Conservation (phyloP, 257 asterid species). For the Lithospermum erythrorhizon region DNA sequence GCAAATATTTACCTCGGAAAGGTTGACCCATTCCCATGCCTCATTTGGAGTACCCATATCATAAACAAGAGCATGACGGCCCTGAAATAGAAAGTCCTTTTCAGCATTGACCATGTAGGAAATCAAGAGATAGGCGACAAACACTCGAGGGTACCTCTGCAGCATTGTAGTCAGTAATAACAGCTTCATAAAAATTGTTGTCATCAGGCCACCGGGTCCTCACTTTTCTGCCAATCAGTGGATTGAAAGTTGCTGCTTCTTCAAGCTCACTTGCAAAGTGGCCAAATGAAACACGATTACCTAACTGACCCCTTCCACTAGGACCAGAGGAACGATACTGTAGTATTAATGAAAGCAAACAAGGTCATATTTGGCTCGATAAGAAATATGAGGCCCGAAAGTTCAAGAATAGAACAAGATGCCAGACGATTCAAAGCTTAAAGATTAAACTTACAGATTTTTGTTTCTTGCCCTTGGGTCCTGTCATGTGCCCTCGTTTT, state of each 20-base stretch:
- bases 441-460: conserved; percentile 45
- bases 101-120: conserved; percentile 14
- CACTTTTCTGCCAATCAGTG: conserved; percentile 75
- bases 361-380: conserved; percentile 41
- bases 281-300: conserved; percentile 48
- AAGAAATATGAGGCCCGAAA: conserved; percentile 8
- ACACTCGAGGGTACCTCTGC: conserved; percentile 36
- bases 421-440: conserved; percentile 1
- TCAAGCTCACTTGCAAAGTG: conserved; percentile 44
- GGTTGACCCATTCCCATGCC: conserved; percentile 69
- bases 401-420: conserved; percentile 10
- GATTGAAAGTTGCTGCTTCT: conserved; percentile 45
- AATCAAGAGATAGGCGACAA: conserved; percentile 8
- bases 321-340: conserved; percentile 59
- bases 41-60: conserved; percentile 44
- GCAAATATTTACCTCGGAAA: conserved; percentile 40
- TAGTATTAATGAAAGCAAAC: conserved; percentile 56
- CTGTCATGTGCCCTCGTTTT: conserved; percentile 51
- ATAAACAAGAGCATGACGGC: conserved; percentile 63
- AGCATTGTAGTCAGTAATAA: conserved; percentile 58
- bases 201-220: conserved; percentile 98
- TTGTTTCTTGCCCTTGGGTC: conserved; percentile 51
- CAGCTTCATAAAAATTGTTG: conserved; percentile 86
- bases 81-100: conserved; percentile 30
- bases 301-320: conserved; percentile 69